Evolutionary conservation across 768 basidiomycete species (phyloP), one percentile per base, ranked within the genome.

Genomic region (Daedaleopsis sinensis): DNA sequence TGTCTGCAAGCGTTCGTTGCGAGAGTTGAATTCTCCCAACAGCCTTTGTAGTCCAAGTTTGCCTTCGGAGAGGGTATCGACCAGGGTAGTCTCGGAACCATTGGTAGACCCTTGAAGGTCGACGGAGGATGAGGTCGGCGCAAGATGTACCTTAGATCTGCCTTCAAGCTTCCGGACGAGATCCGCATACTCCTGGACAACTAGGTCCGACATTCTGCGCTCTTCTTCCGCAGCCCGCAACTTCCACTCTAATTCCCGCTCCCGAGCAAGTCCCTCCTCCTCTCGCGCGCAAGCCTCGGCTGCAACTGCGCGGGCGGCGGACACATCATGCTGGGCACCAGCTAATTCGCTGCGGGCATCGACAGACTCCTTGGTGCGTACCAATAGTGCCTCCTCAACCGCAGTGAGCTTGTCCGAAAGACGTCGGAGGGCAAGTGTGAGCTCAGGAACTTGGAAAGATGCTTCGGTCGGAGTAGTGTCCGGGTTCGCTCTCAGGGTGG

Each of bases 181-280:
- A 59, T 84, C 84, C 0, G 91, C 91, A 55, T 93, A 93, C 65
- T 93, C 89, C 54, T 80, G 77, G 16, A 93, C 81, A 5, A 85
- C 87, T 35, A 81, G 69, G 58, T 93, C 90, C 43, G 80, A 79
- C 80, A 90, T 83, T 65, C 78, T 80, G 37, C 77, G 74, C 62
- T 87, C 82, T 70, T 90, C 86, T 62, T 87, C 82, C 4, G 80
- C 80, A 21, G 74, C 76, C 39, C 73, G 76, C 3, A 84, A 70
- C 65, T 72, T 80, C 63, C 76, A 62, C 64, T 81, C 77, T 52
- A 89, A 69, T 35, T 80, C 80, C 21, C 79, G 71, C 65, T 86
- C 84, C n/a, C 80, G 77, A 5, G 70, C 71, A 43, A 79, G 78
- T 1, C 75, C 76, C 5, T 82, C 81, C 64, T 89, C 86, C 65